These are phyloP conservation scores for Vanilla planifolia DNA, from an alignment of 106 monocot genomes.

Conservation along the genomic window DNA sequence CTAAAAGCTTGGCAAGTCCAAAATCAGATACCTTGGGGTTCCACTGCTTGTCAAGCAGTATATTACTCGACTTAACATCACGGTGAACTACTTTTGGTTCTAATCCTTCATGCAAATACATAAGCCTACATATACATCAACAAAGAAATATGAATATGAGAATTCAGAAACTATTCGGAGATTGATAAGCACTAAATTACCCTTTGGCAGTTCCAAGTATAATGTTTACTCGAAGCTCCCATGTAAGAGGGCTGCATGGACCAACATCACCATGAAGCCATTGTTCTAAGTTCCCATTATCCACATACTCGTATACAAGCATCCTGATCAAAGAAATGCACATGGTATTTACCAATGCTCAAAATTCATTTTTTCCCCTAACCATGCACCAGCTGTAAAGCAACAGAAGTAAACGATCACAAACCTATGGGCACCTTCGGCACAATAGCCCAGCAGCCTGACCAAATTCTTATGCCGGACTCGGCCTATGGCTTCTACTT, in stretches of 20 bases:
- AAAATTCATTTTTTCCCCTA: no score
- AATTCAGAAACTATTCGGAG: background rate
- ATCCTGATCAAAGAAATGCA: constrained; percentile 36
- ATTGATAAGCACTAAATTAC: constrained; percentile 16
- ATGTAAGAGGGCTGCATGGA: constrained; percentile 57
- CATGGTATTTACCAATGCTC: no score
- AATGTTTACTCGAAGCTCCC: constrained; percentile 78
- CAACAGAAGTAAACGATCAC: background rate
- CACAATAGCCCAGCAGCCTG: constrained; percentile 73
- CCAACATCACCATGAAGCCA: constrained; percentile 94
- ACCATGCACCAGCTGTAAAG: no score
- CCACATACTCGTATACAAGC: constrained; percentile 89
- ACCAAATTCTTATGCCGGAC: constrained; percentile 85
- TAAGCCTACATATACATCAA: constrained; percentile 35
- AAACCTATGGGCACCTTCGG: constrained; percentile 81
- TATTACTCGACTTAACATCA: constrained; percentile 89
- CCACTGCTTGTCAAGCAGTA: constrained; percentile 79
- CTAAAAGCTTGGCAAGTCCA: constrained; percentile 86
- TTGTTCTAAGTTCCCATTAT: constrained; percentile 91
- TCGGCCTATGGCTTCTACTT: constrained; percentile 78
- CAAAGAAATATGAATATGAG: background rate
- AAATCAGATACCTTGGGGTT: constrained; percentile 84
- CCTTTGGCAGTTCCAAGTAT: constrained; percentile 89
- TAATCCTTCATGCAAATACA: constrained; percentile 92
- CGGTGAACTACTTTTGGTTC: constrained; percentile 95